phyloP scores from a whole-genome alignment of 306 rosid genomes.

The Alnus glutinosa region DNA sequence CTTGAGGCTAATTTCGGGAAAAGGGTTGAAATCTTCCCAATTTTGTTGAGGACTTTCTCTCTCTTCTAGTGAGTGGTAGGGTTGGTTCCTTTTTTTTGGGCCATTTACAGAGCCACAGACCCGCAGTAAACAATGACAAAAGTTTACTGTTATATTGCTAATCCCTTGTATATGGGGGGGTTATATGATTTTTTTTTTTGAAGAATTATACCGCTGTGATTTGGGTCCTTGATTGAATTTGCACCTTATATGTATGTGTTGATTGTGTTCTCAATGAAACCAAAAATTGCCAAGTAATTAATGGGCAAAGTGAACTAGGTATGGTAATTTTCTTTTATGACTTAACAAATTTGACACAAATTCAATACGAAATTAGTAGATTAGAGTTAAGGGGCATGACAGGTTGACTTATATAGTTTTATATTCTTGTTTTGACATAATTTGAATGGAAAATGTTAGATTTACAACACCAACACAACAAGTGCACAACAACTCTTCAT shows the following conservation, averaged over 20 bases:
- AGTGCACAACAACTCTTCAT: too few species aligned
- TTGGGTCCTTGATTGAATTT: neutral
- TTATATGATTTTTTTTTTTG: neutral
- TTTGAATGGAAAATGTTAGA: too few species aligned
- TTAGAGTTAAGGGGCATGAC: too few species aligned
- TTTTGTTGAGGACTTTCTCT: slow-evolving; percentile 32
- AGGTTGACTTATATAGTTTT: too few species aligned
- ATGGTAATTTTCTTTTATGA: too few species aligned
- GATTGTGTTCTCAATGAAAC: neutral
- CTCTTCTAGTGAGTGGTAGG: neutral
- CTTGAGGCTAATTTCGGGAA: neutral
- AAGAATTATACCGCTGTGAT: neutral
- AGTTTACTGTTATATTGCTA: neutral
- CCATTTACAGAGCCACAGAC: neutral
- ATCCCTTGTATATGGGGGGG: slow-evolving; percentile 1
- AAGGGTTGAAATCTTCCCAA: slow-evolving; percentile 15
- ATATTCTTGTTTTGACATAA: too few species aligned
- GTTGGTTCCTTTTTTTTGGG: neutral
- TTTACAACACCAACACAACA: too few species aligned
- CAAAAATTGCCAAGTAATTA: too few species aligned
- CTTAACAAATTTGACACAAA: too few species aligned
- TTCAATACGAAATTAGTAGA: too few species aligned
- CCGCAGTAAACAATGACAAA: neutral
- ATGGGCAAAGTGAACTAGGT: too few species aligned
- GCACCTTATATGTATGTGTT: neutral